A percentile compares a stretch with the other conserved stretches of the same genome.
phyloP scores from a whole-genome alignment of 768 basidiomycete genomes.

The Boletus reticulatus region DNA sequence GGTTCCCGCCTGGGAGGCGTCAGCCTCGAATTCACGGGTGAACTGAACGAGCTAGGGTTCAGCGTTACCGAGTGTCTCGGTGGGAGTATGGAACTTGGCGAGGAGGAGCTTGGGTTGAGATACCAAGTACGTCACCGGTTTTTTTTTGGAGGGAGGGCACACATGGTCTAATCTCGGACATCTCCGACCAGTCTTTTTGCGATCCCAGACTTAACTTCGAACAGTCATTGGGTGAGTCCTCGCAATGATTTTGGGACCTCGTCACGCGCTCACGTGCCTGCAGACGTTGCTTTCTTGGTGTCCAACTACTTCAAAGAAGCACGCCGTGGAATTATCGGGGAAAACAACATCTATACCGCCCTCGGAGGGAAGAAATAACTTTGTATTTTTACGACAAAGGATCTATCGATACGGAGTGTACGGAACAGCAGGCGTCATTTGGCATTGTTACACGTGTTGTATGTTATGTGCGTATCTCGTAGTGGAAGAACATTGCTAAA shows the following conservation, averaged over 20 bases:
- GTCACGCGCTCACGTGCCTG: not conserved
- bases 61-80: constrained; percentile 97
- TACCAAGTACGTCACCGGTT: constrained; percentile 61
- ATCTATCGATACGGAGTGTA: constrained; percentile 15
- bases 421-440: not conserved
- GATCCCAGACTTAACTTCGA: constrained; percentile 94
- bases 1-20: constrained; percentile 80
- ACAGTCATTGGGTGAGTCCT: constrained; percentile 80
- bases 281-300: constrained; percentile 84
- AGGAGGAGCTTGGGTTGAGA: constrained; percentile 85
- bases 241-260: not conserved
- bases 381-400: not conserved
- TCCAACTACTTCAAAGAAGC: constrained; percentile 78
- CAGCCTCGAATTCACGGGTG: constrained; percentile 90
- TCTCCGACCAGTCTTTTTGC: constrained; percentile 69
- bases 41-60: constrained; percentile 86
- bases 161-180: not conserved
- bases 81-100: constrained; percentile 91
- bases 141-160: not conserved
- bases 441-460: constrained; percentile 7
- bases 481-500: not conserved
- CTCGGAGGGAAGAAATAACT: constrained; percentile 26
- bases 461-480: not conserved
- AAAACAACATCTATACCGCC: constrained; percentile 28
- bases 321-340: constrained; percentile 37